These are phyloP conservation scores for Nannochloropsis salina DNA, from an alignment of 108 stramenopile genomes.

Conservation along the genomic window DNA sequence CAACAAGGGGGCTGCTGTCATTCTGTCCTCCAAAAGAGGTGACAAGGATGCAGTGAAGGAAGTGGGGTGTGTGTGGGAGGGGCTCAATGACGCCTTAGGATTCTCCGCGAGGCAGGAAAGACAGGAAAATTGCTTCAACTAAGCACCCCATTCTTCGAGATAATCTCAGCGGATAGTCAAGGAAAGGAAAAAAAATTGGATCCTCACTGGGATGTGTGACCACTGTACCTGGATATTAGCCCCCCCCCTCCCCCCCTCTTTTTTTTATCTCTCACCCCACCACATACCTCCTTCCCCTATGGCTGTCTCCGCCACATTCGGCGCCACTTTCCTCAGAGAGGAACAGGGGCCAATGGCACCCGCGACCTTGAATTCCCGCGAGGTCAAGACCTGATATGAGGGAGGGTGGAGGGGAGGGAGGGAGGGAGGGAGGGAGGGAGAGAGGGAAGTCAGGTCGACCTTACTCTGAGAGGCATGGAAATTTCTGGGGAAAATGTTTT, in stretches of 20 bases:
- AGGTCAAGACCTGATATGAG: slow-evolving; percentile 72
- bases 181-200: no score
- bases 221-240: neutral
- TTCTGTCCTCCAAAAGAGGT: no score
- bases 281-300: slow-evolving; percentile 69
- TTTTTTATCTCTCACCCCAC: neutral
- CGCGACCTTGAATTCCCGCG: slow-evolving; percentile 84
- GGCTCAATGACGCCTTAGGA: no score
- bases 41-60: no score
- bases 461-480: neutral
- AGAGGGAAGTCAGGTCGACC: neutral
- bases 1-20: neutral
- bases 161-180: no score
- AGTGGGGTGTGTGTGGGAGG: no score
- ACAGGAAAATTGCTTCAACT: no score
- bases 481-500: no score
- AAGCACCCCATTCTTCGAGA: no score
- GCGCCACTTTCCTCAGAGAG: slow-evolving; percentile 71
- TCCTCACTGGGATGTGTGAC: no score
- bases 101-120: no score
- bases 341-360: slow-evolving; percentile 64
- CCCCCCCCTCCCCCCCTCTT: neutral
- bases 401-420: neutral
- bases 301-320: slow-evolving; percentile 86
- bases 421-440: neutral